Evolutionary conservation across 176 grass and related monocot genomes (phyloP), one percentile per base, ranked within the genome.

Genomic region (Leersia perrieri): DNA sequence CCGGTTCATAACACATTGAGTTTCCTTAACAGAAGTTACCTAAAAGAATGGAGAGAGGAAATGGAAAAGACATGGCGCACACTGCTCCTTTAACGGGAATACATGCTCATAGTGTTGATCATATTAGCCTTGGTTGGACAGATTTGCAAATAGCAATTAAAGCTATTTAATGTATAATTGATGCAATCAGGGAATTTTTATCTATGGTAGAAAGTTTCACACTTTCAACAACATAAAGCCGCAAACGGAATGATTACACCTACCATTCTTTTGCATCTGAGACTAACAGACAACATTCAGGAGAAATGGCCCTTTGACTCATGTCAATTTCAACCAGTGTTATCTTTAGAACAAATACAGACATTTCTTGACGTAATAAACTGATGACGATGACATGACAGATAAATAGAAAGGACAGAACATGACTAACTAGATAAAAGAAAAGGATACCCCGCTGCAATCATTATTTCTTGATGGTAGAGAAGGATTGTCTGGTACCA

Each of bases 381-480:
- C 12, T 11, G 20, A 63, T 39, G 7, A 38, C 16, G 33, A 82
- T 65, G 42, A 20, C n/a, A 39, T 66, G 33, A 66, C 12, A 71
- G 42, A 11, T 58, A 57, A 77, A 49, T 53, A 39, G 11, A 79
- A 70, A 62, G 3, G 40, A 16, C 72, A 70, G 73, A 73, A 66
- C 11, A 39, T 25, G 14, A 40, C 7, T 63, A 66, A 27, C 18
- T 58, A 2, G 22, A 65, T 29, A 66, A 64, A 26, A 66, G 55
- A 26, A 77, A 83, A 86, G 12, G 15, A 57, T 77, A 88, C 86
- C 86, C 83, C 67, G 22, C 14, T 72, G 77, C 65, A 28, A 38
- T 63, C 68, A 83, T 65, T 77, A 10, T 72, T 83, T 60, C 66
- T 33, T 66, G 73, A 34, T 26, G 60, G 31, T 73, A 82, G 67